Evolutionary conservation across 1,139 yeast species (phyloP), one percentile per base, ranked within the genome.

Genomic region (Blastobotrys illinoisensis): DNA sequence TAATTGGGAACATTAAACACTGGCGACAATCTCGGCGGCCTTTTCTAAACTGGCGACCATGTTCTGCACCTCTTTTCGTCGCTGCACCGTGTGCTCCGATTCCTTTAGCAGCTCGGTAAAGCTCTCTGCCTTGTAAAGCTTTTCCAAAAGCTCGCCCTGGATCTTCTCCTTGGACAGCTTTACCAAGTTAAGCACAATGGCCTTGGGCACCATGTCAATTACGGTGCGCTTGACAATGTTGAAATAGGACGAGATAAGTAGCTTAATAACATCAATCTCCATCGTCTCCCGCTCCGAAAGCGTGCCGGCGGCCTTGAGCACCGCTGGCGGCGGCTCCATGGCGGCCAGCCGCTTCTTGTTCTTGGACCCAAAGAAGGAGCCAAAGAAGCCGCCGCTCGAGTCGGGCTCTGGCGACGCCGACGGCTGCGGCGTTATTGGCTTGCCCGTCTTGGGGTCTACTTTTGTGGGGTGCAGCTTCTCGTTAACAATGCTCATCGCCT

Each of bases 311-410:
- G 99, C 99, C 71, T 93, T 87, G 69, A 93, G 82, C 13, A 90
- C 91, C 44, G 96, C 83, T 47, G 99, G 99, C 50, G 99, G 99
- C 1, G 97, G 91, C 71, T 93, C 99, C 95, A 93, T 88, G 28
- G 91, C 86, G 48, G 95, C 97, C 67, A 91, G 79, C 73, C 95
- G 85, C 80, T 91, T 91, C 74, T 91, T 93, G 72, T 90, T 91
- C 73, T 90, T 89, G 7, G 95, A 83, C 18, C 95, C 83, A 73
- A 93, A 93, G 71, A 93, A 91, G 0, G 97, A 96, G 53, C 97
- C 96, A 70, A 93, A 93, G 75, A 93, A 93, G 52, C 83, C 81
- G 49, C 59, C 58, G 13, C 46, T 54, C 66, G 26, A 69, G 79
- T 47, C 78, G 81, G 20, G 67, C 64, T 68, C 59, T 63, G 65